phyloP scores from a whole-genome alignment of 2,329 filamentous ascomycete genomes.

The Talaromyces sp. region DNA sequence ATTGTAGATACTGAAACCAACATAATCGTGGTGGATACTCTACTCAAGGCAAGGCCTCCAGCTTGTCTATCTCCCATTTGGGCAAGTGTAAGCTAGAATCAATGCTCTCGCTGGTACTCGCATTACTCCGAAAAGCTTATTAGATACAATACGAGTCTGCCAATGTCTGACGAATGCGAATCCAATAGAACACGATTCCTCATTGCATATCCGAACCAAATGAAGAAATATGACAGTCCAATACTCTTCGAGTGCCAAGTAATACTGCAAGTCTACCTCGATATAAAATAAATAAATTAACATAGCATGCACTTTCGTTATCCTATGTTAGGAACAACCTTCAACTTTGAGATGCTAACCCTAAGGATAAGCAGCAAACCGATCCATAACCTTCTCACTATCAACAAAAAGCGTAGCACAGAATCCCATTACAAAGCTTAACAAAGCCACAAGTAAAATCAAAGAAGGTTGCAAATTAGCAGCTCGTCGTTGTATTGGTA shows the following conservation, averaged over 20 bases:
- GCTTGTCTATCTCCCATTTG: not conserved
- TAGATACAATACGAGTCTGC: not conserved
- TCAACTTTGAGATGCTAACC: not conserved
- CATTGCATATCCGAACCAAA: not conserved
- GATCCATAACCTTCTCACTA: not conserved
- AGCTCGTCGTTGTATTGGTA: not conserved
- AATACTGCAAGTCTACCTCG: not conserved
- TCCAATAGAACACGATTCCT: not conserved
- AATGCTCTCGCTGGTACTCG: not conserved
- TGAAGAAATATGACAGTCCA: not conserved
- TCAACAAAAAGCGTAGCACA: slow-evolving; percentile 7
- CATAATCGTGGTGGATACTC: not conserved
- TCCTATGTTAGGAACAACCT: not conserved
- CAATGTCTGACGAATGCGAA: not conserved
- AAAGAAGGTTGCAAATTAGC: not conserved
- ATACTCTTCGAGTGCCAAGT: not conserved
- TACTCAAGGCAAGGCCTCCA: not conserved
- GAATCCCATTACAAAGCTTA: slow-evolving; percentile 15
- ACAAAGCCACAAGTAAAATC: slow-evolving; percentile 12
- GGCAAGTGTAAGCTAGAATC: not conserved
- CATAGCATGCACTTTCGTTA: not conserved
- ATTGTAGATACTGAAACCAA: not conserved
- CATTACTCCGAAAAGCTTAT: not conserved
- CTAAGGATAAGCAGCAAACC: not conserved
- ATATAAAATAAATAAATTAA: too few relatives aligned